phyloP scores from a whole-genome alignment of 805 yeast species.

The Wickerhamiella dianesei region DNA sequence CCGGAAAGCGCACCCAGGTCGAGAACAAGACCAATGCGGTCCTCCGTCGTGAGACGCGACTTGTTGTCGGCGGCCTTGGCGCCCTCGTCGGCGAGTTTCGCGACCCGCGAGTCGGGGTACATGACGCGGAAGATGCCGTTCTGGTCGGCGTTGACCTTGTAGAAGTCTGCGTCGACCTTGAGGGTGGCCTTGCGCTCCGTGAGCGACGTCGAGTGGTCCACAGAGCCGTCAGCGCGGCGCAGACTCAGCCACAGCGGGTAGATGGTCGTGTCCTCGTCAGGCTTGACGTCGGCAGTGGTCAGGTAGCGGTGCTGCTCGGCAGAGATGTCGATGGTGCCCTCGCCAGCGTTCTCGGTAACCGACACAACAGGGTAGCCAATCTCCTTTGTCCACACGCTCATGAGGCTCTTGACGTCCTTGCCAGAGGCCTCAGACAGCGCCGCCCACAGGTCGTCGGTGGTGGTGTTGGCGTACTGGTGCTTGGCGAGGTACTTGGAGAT shows the following conservation, averaged over 20 bases:
- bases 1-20: constrained; percentile 46
- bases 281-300: constrained; percentile 44
- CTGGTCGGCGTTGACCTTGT: constrained; percentile 48
- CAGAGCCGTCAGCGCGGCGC: constrained; percentile 43
- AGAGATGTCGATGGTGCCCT: constrained; percentile 23
- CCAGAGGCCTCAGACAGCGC: constrained; percentile 52
- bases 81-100: constrained; percentile 41
- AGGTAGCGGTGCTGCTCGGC: constrained; percentile 49
- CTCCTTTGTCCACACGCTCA: constrained; percentile 59
- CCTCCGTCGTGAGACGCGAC: constrained; percentile 40
- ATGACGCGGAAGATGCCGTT: constrained; percentile 49
- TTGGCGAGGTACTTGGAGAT: constrained; percentile 53
- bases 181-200: constrained; percentile 36
- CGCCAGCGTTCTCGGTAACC: constrained; percentile 31
- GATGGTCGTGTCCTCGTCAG: constrained; percentile 41
- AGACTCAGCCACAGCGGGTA: constrained; percentile 47
- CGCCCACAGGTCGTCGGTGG: constrained; percentile 59
- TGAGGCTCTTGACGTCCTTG: constrained; percentile 41
- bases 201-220: constrained; percentile 41
- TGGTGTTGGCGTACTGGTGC: constrained; percentile 56
- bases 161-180: constrained; percentile 35
- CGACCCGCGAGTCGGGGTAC: constrained; percentile 39
- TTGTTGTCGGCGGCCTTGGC: constrained; percentile 33
- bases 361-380: constrained; percentile 61
- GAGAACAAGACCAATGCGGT: constrained; percentile 50